Conservation (phyloP, 345 rosid species). For the Clausena lansium region DNA sequence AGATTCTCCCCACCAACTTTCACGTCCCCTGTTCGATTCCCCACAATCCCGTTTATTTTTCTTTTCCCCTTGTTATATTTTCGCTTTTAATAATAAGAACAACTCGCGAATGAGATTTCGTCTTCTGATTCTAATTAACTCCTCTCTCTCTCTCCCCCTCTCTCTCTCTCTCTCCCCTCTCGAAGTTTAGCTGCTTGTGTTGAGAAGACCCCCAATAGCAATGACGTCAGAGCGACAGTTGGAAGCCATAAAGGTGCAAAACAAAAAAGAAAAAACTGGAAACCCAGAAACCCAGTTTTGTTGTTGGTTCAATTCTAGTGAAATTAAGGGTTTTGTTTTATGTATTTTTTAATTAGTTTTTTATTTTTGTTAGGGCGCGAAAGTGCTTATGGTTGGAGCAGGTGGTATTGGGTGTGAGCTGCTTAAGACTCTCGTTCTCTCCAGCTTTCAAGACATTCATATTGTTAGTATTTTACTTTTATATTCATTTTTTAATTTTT, state of each 20-base stretch:
- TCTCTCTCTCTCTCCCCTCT: too few relatives aligned
- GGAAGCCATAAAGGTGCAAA: constrained; percentile 57
- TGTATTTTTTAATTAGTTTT: constrained; percentile 7
- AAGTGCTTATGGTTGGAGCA: constrained; percentile 98
- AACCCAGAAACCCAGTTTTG: neutral
- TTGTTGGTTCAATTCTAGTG: neutral
- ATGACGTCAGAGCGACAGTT: constrained; percentile 56
- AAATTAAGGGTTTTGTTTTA: constrained; percentile 15
- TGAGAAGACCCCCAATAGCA: neutral
- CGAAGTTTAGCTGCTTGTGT: neutral
- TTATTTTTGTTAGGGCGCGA: constrained; percentile 60
- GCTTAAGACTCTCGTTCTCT: constrained; percentile 91
- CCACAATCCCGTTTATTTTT: neutral
- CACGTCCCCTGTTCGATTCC: constrained; percentile 45
- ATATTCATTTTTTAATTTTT: neutral
- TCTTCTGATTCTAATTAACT: constrained; percentile 11
- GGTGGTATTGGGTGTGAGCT: constrained; percentile 99
- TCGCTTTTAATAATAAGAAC: neutral
- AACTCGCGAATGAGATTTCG: neutral
- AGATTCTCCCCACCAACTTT: constrained; percentile 10
- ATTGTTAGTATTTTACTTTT: constrained; percentile 56
- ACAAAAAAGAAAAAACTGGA: too few relatives aligned
- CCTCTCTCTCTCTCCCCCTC: neutral
- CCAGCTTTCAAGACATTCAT: constrained; percentile 91
- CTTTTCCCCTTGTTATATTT: neutral